Evolutionary conservation across 148 eudicot species (phyloP).

Genomic region (Arbutus unedo): DNA sequence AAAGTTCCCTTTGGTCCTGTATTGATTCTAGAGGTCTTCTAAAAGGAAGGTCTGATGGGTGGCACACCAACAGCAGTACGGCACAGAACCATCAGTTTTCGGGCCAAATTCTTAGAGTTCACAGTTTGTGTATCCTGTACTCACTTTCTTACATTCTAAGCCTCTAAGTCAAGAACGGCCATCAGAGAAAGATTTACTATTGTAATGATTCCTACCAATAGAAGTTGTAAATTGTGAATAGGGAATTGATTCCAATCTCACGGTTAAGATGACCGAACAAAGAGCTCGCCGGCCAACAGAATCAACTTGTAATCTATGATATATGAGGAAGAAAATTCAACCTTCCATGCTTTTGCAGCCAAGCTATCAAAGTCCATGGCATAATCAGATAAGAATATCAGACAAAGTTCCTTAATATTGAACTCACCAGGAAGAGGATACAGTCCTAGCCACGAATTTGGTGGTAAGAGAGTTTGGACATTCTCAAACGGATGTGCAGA

Average conservation of each 20-base stretch:
- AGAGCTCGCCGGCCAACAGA: not conserved
- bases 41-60: not conserved
- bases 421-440: conserved; percentile 81
- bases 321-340: not conserved
- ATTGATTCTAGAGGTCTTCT: not conserved
- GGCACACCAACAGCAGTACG: not conserved
- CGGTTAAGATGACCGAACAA: not conserved
- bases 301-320: not conserved
- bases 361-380: not conserved
- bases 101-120: conserved; percentile 2
- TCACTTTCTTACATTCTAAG: not conserved
- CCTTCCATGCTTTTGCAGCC: not conserved
- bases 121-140: not conserved
- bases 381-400: not conserved
- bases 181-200: not conserved
- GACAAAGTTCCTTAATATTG: not conserved
- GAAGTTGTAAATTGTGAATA: not conserved
- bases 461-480: conserved; percentile 86
- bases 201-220: not conserved
- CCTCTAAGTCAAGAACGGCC: not conserved
- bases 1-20: not conserved
- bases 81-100: not conserved
- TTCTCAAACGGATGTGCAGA: conserved; percentile 97
- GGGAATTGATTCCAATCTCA: not conserved
- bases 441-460: conserved; percentile 89